Conservation (phyloP, 352 stramenopile species). For the Blastocystis sp. region DNA sequence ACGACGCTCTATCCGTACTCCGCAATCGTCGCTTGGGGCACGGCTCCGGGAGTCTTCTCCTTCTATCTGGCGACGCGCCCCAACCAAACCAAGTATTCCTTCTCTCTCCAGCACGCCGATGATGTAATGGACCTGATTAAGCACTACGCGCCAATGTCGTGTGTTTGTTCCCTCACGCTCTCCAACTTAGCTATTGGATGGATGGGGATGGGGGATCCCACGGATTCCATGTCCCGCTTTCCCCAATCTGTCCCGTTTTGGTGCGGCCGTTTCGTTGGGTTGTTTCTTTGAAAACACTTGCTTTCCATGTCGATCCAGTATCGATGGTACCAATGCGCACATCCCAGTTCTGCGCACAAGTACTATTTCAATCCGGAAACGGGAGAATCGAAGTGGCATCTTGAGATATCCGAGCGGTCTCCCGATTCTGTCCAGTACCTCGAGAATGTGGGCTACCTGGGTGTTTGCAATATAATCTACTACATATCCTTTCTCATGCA, state of each 20-base stretch:
- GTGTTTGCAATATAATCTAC: not conserved
- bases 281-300: not conserved
- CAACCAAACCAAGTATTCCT: constrained; percentile 8
- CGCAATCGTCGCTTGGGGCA: constrained; percentile 18
- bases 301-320: not conserved
- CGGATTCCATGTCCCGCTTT: not conserved
- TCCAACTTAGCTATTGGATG: not conserved
- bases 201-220: not conserved
- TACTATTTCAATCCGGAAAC: constrained; percentile 36
- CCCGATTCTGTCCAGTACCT: constrained; percentile 27
- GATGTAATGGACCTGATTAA: constrained; percentile 29
- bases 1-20: constrained; percentile 18
- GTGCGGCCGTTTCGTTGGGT: not conserved
- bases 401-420: not conserved
- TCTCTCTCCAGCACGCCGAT: constrained; percentile 14
- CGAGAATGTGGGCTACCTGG: not conserved
- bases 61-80: constrained; percentile 47
- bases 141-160: not conserved
- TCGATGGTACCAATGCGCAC: constrained; percentile 30
- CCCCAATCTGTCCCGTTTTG: not conserved
- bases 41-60: not conserved
- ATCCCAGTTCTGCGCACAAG: constrained; percentile 8
- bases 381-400: constrained; percentile 15
- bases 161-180: not conserved
- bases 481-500: constrained; percentile 46